A percentile compares a stretch with the other conserved stretches of the same genome.
Conservation (phyloP, 1,139 yeast species). For the Suhomyces bribrorum region DNA sequence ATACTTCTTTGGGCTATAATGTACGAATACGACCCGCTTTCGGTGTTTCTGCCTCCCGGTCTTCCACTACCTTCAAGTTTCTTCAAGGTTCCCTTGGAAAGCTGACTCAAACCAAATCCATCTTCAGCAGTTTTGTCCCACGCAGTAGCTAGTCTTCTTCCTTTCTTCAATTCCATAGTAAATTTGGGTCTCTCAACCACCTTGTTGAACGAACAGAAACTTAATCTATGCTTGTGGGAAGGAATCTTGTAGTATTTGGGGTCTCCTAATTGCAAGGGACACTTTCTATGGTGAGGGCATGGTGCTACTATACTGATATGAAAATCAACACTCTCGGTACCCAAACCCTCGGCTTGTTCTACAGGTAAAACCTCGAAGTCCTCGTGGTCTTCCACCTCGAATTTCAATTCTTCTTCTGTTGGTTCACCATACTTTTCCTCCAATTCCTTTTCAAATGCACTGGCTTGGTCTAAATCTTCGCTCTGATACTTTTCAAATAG, state of each 20-base stretch:
- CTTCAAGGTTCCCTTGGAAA: slow-evolving; percentile 29
- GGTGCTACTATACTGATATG: slow-evolving; percentile 78
- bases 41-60: slow-evolving; percentile 70
- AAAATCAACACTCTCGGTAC: slow-evolving; percentile 41
- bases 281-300: slow-evolving; percentile 82
- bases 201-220: slow-evolving; percentile 78
- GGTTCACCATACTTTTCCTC: slow-evolving; percentile 43
- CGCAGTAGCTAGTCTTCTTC: slow-evolving; percentile 66
- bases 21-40: slow-evolving; percentile 75
- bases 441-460: slow-evolving; percentile 38
- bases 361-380: slow-evolving; percentile 41
- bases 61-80: slow-evolving; percentile 61
- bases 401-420: slow-evolving; percentile 45
- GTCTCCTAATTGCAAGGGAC: slow-evolving; percentile 82
- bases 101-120: slow-evolving; percentile 48
- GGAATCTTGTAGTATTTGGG: slow-evolving; percentile 66
- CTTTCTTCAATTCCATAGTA: slow-evolving; percentile 79
- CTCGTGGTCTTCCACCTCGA: slow-evolving; percentile 48
- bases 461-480: slow-evolving; percentile 18
- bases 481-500: slow-evolving; percentile 30
- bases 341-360: slow-evolving; percentile 16
- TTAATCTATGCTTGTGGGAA: slow-evolving; percentile 59
- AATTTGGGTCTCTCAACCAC: slow-evolving; percentile 76
- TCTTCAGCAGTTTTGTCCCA: slow-evolving; percentile 66
- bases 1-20: slow-evolving; percentile 65